Conservation (phyloP, 768 basidiomycete species). For the Candolleomyces eurysporus region DNA sequence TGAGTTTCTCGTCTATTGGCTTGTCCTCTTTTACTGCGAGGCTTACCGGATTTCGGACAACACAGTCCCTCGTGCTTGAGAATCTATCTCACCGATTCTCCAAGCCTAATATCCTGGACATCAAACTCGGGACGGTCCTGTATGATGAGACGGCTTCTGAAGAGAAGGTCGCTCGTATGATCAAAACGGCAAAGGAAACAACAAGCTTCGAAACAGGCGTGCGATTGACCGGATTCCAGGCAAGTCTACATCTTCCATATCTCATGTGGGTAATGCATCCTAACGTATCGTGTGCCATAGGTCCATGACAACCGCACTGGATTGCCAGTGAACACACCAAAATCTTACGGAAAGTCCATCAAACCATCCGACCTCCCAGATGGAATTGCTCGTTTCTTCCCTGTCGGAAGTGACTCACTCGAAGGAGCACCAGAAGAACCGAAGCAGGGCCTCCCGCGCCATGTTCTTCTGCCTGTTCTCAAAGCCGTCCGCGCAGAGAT, state of each 20-base stretch:
- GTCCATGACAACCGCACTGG: slow-evolving; percentile 65
- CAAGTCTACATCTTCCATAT: slow-evolving; percentile 28
- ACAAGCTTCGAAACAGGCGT: slow-evolving; percentile 79
- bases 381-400: slow-evolving; percentile 82
- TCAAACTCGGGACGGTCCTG: slow-evolving; percentile 91
- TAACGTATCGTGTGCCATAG: slow-evolving; percentile 32
- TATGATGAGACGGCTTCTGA: slow-evolving; percentile 64
- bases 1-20: slow-evolving; percentile 26
- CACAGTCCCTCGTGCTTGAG: slow-evolving; percentile 80
- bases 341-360: slow-evolving; percentile 77
- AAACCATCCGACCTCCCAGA: slow-evolving; percentile 64
- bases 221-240: slow-evolving; percentile 89
- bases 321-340: slow-evolving; percentile 62
- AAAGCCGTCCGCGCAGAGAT: slow-evolving; percentile 51
- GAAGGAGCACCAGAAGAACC: slow-evolving; percentile 9
- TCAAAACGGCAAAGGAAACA: slow-evolving; percentile 60
- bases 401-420: slow-evolving; percentile 23
- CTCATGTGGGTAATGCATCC: not conserved
- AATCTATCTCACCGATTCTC: slow-evolving; percentile 73
- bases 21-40: slow-evolving; percentile 7
- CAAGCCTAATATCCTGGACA: slow-evolving; percentile 85
- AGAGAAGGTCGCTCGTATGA: slow-evolving; percentile 82
- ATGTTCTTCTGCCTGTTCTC: slow-evolving; percentile 58
- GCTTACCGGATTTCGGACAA: slow-evolving; percentile 9
- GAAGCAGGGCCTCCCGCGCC: slow-evolving; percentile 51